phyloP scores from a whole-genome alignment of 192 early-diverging fungal genomes.

The Mycoemilia scoparia region DNA sequence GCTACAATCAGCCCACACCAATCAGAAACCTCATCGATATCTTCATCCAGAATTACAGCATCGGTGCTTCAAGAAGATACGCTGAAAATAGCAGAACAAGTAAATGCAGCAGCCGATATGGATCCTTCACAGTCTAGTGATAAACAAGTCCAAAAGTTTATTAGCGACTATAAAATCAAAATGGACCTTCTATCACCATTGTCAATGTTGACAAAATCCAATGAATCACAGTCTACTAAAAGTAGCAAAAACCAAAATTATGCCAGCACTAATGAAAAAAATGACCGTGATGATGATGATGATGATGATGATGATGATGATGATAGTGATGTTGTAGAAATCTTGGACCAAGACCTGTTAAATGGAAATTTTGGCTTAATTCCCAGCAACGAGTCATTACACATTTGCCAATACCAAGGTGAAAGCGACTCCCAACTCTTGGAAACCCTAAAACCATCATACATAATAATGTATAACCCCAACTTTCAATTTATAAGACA shows the following conservation, averaged over 20 bases:
- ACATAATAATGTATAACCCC: slow-evolving; percentile 84
- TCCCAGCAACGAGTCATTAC: slow-evolving; percentile 12
- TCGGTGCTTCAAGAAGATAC: neutral
- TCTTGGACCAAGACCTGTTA: slow-evolving; percentile 1
- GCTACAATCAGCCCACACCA: too few relatives aligned
- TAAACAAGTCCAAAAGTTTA: too few relatives aligned
- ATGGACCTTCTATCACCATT: too few relatives aligned
- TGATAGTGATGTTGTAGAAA: neutral
- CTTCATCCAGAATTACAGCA: neutral
- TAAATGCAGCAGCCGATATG: too few relatives aligned
- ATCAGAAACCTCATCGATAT: too few relatives aligned
- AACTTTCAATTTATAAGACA: slow-evolving; percentile 71
- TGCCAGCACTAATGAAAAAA: neutral
- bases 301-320: slow-evolving; percentile 26
- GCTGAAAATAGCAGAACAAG: too few relatives aligned
- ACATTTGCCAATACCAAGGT: slow-evolving; percentile 37
- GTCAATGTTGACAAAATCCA: too few relatives aligned
- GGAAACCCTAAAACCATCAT: slow-evolving; percentile 46
- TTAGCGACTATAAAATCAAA: too few relatives aligned
- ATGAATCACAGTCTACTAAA: too few relatives aligned
- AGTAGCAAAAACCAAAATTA: too few relatives aligned
- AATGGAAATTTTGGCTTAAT: slow-evolving; percentile 19
- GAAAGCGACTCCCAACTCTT: slow-evolving; percentile 49
- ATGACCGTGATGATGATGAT: slow-evolving; percentile 6
- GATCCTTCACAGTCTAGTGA: too few relatives aligned